A percentile compares a stretch with the other conserved stretches of the same genome.
These are phyloP conservation scores for Arthrobotrys iridis DNA, from an alignment of 2,329 filamentous ascomycete genomes.

Conservation along the genomic window DNA sequence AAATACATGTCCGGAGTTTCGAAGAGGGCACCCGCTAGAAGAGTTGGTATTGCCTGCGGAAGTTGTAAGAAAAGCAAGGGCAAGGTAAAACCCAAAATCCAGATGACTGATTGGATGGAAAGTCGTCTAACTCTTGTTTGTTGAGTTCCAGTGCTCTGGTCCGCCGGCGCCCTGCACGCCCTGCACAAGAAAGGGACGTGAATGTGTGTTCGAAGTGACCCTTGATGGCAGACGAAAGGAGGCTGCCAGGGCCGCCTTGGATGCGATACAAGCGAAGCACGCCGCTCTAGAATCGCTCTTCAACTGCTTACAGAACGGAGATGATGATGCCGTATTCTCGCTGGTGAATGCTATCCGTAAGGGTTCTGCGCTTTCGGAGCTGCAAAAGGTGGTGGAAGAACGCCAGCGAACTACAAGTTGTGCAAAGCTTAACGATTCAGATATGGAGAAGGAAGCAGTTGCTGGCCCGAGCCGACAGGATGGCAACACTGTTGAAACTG, in stretches of 20 bases:
- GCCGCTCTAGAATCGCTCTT: constrained; percentile 24
- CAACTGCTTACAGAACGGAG: constrained; percentile 7
- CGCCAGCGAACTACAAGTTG: neutral
- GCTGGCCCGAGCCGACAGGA: constrained; percentile 30
- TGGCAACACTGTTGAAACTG: neutral
- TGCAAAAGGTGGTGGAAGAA: constrained; percentile 13
- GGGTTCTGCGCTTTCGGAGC: constrained; percentile 4
- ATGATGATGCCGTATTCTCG: constrained; percentile 19
- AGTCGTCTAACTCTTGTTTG: constrained; percentile 1
- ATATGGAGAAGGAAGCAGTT: neutral
- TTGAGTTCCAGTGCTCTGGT: constrained; percentile 29
- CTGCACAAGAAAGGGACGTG: constrained; percentile 19
- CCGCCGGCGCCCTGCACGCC: constrained; percentile 28
- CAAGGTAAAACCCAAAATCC: constrained; percentile 23
- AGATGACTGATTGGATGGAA: neutral
- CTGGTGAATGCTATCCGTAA: constrained; percentile 38
- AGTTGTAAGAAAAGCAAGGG: constrained; percentile 42
- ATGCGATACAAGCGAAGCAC: constrained; percentile 23
- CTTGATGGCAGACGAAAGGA: constrained; percentile 41
- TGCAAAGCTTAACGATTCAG: neutral
- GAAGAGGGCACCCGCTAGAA: neutral
- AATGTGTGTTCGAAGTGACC: constrained; percentile 35
- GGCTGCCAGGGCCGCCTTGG: constrained; percentile 31
- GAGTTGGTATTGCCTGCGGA: constrained; percentile 35
- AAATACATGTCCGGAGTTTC: constrained; percentile 28